These are phyloP conservation scores for Erythrophleum fordii DNA, from an alignment of 306 rosid species.

Conservation along the genomic window DNA sequence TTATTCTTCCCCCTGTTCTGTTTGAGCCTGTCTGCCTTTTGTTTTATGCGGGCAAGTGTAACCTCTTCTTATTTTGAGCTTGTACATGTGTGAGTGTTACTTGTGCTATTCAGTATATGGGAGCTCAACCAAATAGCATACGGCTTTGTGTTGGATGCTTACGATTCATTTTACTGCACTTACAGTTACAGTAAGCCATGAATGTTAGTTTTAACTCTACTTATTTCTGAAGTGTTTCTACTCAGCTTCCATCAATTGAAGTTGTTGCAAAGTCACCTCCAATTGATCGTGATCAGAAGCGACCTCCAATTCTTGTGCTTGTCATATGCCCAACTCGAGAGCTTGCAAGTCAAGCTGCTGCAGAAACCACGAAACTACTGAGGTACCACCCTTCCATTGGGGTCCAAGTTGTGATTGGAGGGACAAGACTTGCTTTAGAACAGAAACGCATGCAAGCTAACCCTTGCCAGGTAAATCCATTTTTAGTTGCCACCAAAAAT, in stretches of 20 bases:
- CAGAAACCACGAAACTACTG: slow-evolving; percentile 78
- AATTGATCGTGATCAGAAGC: slow-evolving; percentile 62
- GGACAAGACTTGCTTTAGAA: slow-evolving; percentile 83
- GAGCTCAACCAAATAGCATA: not conserved
- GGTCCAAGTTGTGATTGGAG: slow-evolving; percentile 97
- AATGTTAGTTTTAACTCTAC: slow-evolving; percentile 33
- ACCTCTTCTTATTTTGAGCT: not conserved
- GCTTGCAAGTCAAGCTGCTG: slow-evolving; percentile 93
- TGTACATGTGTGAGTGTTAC: not conserved
- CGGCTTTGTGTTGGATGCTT: slow-evolving; percentile 23
- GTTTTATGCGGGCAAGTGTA: slow-evolving; percentile 7
- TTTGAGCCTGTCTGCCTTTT: not conserved
- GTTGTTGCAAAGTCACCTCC: slow-evolving; percentile 71
- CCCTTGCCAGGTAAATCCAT: slow-evolving; percentile 80
- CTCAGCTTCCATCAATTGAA: slow-evolving; percentile 98
- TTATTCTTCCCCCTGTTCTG: not conserved
- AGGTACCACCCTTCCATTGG: slow-evolving; percentile 88
- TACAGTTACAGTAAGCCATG: slow-evolving; percentile 8
- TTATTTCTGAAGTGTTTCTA: slow-evolving; percentile 35
- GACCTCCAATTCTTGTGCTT: slow-evolving; percentile 84
- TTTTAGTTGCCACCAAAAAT: slow-evolving; percentile 26
- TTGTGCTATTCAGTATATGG: not conserved
- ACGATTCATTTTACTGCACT: slow-evolving; percentile 18
- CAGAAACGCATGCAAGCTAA: slow-evolving; percentile 92
- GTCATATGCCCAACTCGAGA: slow-evolving; percentile 97